A percentile compares a stretch with the other conserved stretches of the same genome.
These are phyloP conservation scores for Aspergillus fumigatiaffinis DNA, from an alignment of 2,329 filamentous ascomycete species.

Conservation along the genomic window DNA sequence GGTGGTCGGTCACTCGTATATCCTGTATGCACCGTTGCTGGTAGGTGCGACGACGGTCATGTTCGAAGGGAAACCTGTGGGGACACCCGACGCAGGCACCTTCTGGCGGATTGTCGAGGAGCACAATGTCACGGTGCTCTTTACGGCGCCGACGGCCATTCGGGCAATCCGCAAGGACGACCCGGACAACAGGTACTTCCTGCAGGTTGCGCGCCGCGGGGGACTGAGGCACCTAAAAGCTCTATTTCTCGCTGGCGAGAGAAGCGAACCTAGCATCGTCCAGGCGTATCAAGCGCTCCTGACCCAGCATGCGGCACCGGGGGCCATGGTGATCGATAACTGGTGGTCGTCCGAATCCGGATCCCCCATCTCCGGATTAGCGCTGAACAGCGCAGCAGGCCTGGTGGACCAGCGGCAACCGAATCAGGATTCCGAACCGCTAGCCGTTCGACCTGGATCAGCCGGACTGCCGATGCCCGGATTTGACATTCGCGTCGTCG, in stretches of 20 bases:
- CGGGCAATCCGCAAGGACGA: conserved; percentile 85
- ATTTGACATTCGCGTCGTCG: conserved; percentile 80
- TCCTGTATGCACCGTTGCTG: conserved; percentile 82
- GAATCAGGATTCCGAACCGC: conserved; percentile 39
- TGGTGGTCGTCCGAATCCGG: conserved; percentile 73
- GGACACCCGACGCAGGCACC: conserved; percentile 78
- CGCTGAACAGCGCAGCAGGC: conserved; percentile 60
- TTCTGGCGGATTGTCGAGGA: conserved; percentile 87
- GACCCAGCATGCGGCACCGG: conserved; percentile 58
- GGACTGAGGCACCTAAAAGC: conserved; percentile 69
- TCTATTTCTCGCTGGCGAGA: conserved; percentile 82
- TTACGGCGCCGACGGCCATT: conserved; percentile 82
- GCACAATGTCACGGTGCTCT: conserved; percentile 78
- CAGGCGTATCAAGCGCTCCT: conserved; percentile 75
- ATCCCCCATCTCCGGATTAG: conserved; percentile 64
- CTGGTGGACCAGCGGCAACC: conserved; percentile 31
- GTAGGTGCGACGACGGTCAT: conserved; percentile 81
- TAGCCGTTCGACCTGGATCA: conserved; percentile 73
- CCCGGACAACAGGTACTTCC: conserved; percentile 65
- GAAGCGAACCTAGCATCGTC: conserved; percentile 83
- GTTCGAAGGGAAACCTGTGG: conserved; percentile 91
- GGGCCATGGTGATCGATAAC: conserved; percentile 64
- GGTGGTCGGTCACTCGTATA: conserved; percentile 84
- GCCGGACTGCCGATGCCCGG: conserved; percentile 90
- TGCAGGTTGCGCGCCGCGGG: conserved; percentile 59